These are phyloP conservation scores for Avicennia marina DNA, from an alignment of 257 asterid species.

Conservation along the genomic window DNA sequence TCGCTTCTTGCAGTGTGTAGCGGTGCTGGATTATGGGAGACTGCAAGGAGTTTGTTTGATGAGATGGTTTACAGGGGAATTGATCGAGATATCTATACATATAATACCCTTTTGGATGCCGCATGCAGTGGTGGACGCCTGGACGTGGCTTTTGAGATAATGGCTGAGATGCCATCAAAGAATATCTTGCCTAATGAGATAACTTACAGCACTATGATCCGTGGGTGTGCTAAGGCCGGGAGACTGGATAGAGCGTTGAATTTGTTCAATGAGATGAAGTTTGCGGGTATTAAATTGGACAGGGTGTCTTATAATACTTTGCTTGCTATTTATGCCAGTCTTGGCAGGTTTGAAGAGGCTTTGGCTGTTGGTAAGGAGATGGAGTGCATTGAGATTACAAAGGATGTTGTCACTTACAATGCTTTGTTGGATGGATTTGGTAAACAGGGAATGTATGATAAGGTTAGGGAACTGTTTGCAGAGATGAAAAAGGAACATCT, in stretches of 20 bases:
- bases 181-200: constrained; percentile 74
- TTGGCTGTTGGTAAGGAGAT: constrained; percentile 72
- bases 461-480: constrained; percentile 65
- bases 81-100: constrained; percentile 85
- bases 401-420: constrained; percentile 90
- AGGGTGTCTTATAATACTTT: constrained; percentile 86
- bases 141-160: constrained; percentile 75
- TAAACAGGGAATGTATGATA: constrained; percentile 71
- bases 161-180: constrained; percentile 69
- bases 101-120: constrained; percentile 77
- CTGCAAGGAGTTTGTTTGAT: constrained; percentile 53
- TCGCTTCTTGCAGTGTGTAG: constrained; percentile 91
- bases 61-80: constrained; percentile 77
- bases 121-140: constrained; percentile 83
- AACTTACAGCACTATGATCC: constrained; percentile 82
- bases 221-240: constrained; percentile 89
- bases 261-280: constrained; percentile 84
- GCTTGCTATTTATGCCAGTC: constrained; percentile 77
- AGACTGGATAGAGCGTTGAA: constrained; percentile 61
- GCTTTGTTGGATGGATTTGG: constrained; percentile 90
- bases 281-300: constrained; percentile 68
- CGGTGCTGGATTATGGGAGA: constrained; percentile 87
- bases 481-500: constrained; percentile 69
- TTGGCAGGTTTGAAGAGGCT: constrained; percentile 87
- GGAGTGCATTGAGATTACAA: constrained; percentile 84